These are phyloP conservation scores for Fusarium udum DNA, from an alignment of 2,329 filamentous ascomycete species.

Conservation along the genomic window DNA sequence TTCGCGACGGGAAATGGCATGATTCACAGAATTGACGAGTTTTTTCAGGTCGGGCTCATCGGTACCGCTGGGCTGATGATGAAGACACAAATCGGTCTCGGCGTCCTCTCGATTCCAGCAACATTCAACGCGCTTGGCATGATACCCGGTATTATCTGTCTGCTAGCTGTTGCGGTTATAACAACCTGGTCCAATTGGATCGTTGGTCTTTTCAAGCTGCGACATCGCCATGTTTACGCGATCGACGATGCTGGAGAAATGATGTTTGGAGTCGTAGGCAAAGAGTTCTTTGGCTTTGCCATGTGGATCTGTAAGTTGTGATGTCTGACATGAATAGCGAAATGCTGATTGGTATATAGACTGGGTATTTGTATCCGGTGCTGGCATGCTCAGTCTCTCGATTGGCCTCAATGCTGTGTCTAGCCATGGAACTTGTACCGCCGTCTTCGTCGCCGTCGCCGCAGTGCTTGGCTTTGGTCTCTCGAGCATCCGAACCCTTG, in stretches of 20 bases:
- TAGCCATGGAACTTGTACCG: constrained; percentile 50
- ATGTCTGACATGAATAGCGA: accelerated
- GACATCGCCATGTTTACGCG: constrained; percentile 61
- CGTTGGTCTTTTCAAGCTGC: constrained; percentile 61
- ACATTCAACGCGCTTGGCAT: constrained; percentile 58
- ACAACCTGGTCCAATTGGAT: constrained; percentile 61
- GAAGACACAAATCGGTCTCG: constrained; percentile 57
- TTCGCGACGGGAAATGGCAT: background rate
- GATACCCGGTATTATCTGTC: constrained; percentile 57
- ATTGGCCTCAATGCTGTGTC: constrained; percentile 53
- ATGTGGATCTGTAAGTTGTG: constrained; percentile 48
- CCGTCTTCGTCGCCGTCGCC: constrained; percentile 51
- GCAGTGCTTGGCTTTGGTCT: constrained; percentile 42
- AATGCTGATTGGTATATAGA: background rate
- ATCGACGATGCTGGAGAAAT: constrained; percentile 62
- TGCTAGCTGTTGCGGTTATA: constrained; percentile 52
- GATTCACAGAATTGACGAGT: background rate
- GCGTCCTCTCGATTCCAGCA: constrained; percentile 58
- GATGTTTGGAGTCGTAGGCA: constrained; percentile 58
- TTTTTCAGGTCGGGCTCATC: constrained; percentile 52
- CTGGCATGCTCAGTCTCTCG: constrained; percentile 44
- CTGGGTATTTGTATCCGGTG: constrained; percentile 32
- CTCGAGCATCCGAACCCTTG: constrained; percentile 45
- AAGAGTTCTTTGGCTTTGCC: constrained; percentile 52
- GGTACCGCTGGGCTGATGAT: constrained; percentile 57